Percentiles rank a stretch among this genome's conserved stretches.
These are phyloP conservation scores for Termitomyces titanicus DNA, from an alignment of 768 basidiomycete genomes.

Conservation along the genomic window DNA sequence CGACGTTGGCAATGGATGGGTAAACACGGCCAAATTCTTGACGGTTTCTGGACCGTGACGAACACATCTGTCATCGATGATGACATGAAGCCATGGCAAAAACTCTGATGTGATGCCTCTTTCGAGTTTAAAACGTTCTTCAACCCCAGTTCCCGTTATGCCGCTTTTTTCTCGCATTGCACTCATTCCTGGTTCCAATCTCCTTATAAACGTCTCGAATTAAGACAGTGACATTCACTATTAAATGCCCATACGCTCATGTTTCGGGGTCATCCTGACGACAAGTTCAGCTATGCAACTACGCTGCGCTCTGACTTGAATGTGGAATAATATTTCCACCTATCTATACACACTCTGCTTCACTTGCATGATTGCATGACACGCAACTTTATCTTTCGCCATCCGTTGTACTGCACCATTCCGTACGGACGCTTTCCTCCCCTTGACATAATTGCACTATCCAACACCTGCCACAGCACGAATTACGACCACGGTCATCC, in stretches of 20 bases:
- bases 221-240: background rate
- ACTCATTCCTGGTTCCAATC: background rate
- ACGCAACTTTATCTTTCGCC: background rate
- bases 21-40: slow-evolving; percentile 61
- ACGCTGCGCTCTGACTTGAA: background rate
- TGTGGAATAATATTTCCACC: background rate
- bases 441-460: background rate
- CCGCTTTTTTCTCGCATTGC: background rate
- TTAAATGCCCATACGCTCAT: background rate
- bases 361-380: background rate
- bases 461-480: too few relatives aligned
- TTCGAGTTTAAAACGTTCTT: background rate
- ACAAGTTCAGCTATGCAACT: background rate
- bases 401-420: too few relatives aligned
- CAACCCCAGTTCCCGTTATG: background rate
- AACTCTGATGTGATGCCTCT: background rate
- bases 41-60: slow-evolving; percentile 26
- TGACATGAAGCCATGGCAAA: background rate
- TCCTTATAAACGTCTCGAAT: background rate
- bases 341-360: background rate
- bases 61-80: background rate
- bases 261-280: too few relatives aligned
- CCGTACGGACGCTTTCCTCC: background rate
- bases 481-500: too few relatives aligned
- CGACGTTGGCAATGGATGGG: slow-evolving; percentile 89